Evolutionary conservation across 169 alveolate species (phyloP).

Genomic region (Besnoitia besnoiti): DNA sequence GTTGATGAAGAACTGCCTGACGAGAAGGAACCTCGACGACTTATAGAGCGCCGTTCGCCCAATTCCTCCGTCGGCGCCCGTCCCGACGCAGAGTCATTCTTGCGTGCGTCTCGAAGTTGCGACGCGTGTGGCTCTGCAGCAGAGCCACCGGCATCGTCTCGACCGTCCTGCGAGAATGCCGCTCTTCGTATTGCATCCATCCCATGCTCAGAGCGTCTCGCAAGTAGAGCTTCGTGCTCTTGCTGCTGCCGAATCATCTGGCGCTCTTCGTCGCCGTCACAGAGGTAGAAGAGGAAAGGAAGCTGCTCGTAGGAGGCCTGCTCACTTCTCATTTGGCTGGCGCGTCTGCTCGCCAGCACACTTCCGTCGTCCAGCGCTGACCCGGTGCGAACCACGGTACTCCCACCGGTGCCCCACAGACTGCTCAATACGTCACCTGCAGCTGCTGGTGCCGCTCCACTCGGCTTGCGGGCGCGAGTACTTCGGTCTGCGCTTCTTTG

Average conservation of each 20-base stretch:
- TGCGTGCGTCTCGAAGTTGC: not conserved
- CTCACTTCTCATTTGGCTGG: not conserved
- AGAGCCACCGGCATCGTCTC: not conserved
- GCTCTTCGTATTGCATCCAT: not conserved
- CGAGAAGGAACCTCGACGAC: not conserved
- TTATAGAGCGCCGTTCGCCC: not conserved
- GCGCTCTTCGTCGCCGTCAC: slow-evolving; percentile 4
- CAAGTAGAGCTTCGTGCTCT: not conserved
- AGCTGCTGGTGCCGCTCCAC: not conserved
- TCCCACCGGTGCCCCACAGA: not conserved
- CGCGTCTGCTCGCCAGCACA: not conserved
- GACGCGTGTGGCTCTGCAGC: not conserved
- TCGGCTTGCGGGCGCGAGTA: not conserved
- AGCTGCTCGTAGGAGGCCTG: not conserved
- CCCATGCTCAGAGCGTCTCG: too few relatives aligned
- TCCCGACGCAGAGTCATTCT: not conserved
- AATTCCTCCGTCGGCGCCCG: not conserved
- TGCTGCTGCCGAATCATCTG: slow-evolving; percentile 15
- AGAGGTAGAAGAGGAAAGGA: not conserved
- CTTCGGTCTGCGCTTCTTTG: not conserved
- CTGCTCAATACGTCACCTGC: not conserved
- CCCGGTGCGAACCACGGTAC: not conserved
- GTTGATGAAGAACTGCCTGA: not conserved
- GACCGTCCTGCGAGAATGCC: too few relatives aligned
- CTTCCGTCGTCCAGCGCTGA: not conserved